Percentiles rank a stretch among this genome's conserved stretches.
Conservation (phyloP, 805 yeast genomes). For the Metschnikowia aberdeeniae region DNA sequence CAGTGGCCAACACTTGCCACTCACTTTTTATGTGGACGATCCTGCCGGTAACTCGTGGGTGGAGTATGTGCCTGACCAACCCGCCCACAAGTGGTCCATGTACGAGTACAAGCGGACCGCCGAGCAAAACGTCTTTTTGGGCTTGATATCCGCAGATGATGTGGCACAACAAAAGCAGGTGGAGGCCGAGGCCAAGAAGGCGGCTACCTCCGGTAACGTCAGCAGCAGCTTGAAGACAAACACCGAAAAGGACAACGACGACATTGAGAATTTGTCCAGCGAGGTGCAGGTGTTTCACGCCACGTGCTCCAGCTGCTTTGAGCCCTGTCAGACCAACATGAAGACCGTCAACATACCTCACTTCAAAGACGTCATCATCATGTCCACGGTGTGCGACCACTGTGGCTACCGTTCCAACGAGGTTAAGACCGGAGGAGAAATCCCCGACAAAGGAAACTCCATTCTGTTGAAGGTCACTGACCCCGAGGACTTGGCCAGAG, state of each 20-base stretch:
- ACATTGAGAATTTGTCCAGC: slow-evolving; percentile 77
- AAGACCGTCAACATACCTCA: slow-evolving; percentile 95
- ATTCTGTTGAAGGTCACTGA: slow-evolving; percentile 75
- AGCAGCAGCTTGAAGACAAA: slow-evolving; percentile 19
- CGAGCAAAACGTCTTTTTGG: slow-evolving; percentile 82
- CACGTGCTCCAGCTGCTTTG: slow-evolving; percentile 85
- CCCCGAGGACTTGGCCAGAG: slow-evolving; percentile 90
- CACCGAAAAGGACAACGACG: slow-evolving; percentile 58
- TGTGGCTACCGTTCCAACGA: slow-evolving; percentile 97
- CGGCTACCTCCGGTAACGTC: slow-evolving; percentile 35
- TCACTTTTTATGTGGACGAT: slow-evolving; percentile 79
- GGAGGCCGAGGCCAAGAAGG: slow-evolving; percentile 47
- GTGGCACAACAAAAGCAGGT: slow-evolving; percentile 44
- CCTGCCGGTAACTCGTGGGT: slow-evolving; percentile 98
- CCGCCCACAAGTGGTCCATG: slow-evolving; percentile 87
- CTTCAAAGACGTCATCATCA: slow-evolving; percentile 93
- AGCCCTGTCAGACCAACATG: slow-evolving; percentile 89
- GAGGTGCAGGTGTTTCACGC: slow-evolving; percentile 94
- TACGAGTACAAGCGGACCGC: slow-evolving; percentile 78
- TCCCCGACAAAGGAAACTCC: slow-evolving; percentile 79
- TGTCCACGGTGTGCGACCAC: slow-evolving; percentile 88
- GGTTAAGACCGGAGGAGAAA: slow-evolving; percentile 97
- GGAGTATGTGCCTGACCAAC: slow-evolving; percentile 80
- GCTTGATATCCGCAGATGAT: slow-evolving; percentile 68
- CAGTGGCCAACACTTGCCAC: slow-evolving; percentile 69